These are phyloP conservation scores for Pseudopyrenochaeta lycopersici DNA, from an alignment of 2,329 filamentous ascomycete genomes.

Conservation along the genomic window DNA sequence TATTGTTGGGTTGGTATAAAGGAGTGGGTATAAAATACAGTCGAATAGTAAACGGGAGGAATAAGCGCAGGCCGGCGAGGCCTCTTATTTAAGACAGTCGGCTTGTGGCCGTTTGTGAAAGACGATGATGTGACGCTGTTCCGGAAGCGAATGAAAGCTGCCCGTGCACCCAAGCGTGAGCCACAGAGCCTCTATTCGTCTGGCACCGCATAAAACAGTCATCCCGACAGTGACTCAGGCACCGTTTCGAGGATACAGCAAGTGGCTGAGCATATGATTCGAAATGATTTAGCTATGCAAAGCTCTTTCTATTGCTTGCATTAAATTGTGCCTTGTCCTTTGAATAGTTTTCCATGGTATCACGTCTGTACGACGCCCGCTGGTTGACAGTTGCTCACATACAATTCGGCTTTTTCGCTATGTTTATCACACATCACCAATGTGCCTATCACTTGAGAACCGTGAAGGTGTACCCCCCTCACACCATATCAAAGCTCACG, in stretches of 20 bases:
- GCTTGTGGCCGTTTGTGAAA: constrained; percentile 25
- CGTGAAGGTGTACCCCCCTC: not conserved
- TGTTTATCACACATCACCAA: not conserved
- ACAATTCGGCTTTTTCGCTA: too few relatives aligned
- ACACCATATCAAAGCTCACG: constrained; percentile 43
- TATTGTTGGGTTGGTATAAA: constrained; percentile 1
- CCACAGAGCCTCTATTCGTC: constrained; percentile 14
- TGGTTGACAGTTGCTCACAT: too few relatives aligned
- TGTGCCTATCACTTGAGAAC: not conserved
- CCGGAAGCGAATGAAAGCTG: constrained; percentile 39
- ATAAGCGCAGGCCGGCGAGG: constrained; percentile 19
- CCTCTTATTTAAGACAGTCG: constrained; percentile 24
- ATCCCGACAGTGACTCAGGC: constrained; percentile 32
- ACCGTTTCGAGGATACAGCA: constrained; percentile 1
- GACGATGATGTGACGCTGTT: constrained; percentile 32
- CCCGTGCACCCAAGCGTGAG: constrained; percentile 20
- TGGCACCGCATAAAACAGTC: constrained; percentile 14
- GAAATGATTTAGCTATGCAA: constrained; percentile 23
- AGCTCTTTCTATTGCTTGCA: not conserved
- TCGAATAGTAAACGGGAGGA: not conserved
- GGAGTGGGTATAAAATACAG: not conserved
- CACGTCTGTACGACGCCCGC: too few relatives aligned
- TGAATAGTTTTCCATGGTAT: too few relatives aligned
- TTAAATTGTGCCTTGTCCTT: too few relatives aligned
- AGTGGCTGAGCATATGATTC: constrained; percentile 34